Evolutionary conservation across 257 asterid species (phyloP), one percentile per base, ranked within the genome.

Genomic region (Jacaranda mimosifolia): DNA sequence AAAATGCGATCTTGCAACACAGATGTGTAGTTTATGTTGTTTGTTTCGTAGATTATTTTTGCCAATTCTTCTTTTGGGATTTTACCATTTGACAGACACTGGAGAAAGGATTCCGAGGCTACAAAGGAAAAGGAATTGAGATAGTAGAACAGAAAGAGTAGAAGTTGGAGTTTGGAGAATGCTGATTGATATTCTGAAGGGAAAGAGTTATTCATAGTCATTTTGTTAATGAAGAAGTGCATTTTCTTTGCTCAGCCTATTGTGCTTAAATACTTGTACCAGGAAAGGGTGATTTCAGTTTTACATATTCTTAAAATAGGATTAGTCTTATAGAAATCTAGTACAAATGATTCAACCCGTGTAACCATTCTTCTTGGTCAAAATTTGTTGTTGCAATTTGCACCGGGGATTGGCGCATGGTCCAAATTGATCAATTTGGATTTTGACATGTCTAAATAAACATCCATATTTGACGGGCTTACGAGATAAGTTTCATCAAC

Each of bases 1-100:
- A 83, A 64, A 7, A 77, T 56, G 78, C 17, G 42, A 5, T 73
- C 51, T 13, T 63, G 52, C 9, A 80, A 32, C 10, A 58, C 21
- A 1, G 40, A 13, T 35, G 69, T 77, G 75, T 68, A 83, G 72
- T 80, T 62, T 68, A 11, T 38, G 62, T 6, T 73, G 3, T n/a
- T 51, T 13, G 72, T 70, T 12, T 80, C 62, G 80, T 68, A 68
- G 12, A 75, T 58, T 26, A 80, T 68, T 1, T 57, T 66, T 56
- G 45, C 6, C n/a, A 65, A 26, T 56, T 42, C 42, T 13, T 8
- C 1, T 7, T 69, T 19, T 14, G 45, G 4, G 40, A 46, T 32
- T 60, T 9, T 60, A 7, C 38, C 4, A 69, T 0, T 70, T 1
- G 64, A 57, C 7, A 81, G 49, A 39, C 82, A 77, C 9, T 32